Base-by-base conservation (phyloP, 768 basidiomycete species). In the Cystobasidium onofrii region DNA sequence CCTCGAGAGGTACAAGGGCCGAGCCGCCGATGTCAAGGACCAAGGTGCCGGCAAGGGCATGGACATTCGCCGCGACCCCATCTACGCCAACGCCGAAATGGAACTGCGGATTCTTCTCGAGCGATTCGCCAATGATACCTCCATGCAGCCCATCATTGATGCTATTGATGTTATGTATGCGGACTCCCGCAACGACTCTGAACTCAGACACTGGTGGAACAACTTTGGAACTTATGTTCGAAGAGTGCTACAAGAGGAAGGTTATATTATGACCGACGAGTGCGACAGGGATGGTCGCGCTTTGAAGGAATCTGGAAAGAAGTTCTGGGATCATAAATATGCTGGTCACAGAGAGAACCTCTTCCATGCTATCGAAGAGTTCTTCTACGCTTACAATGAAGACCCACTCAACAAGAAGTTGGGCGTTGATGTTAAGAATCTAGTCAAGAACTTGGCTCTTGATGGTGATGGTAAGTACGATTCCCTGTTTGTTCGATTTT, bases 371-470 rank as follows among this genome's bases (percentile, higher is more conserved):
- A 82, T 89, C 41, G 85, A 87, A 29, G 80, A 82, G n/a, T 99
- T 90, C 88, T 91, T 93, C 84, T 84, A 85, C 25, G 88, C 89
- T 1, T 88, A 94, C 84, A 88, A 86, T 17, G 87, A 92, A 1
- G 95, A 97, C 81, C 88, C 90, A 0, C 83, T 89, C 63, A 78
- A 78, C 72, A 57, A 66, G 34, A 65, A 78, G 70, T 77, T 96
- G 78, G 91, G 90, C 29, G 85, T 90, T 71, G 91, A 93, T 80
- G 90, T 81, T 78, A 84, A 83, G 82, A 69, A 73, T 13, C 76
- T 78, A 72, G 91, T 90, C 43, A 87, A 85, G 76, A 90, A 95
- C 76, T 79, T 98, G n/a, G 83, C 96, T 15, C 90, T 92, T 75
- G 86, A 90, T 76, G 83, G 81, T 55, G 90, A 94, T 75, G 94